These are phyloP conservation scores for Suillus ampliporus DNA, from an alignment of 768 basidiomycete genomes.

Conservation along the genomic window DNA sequence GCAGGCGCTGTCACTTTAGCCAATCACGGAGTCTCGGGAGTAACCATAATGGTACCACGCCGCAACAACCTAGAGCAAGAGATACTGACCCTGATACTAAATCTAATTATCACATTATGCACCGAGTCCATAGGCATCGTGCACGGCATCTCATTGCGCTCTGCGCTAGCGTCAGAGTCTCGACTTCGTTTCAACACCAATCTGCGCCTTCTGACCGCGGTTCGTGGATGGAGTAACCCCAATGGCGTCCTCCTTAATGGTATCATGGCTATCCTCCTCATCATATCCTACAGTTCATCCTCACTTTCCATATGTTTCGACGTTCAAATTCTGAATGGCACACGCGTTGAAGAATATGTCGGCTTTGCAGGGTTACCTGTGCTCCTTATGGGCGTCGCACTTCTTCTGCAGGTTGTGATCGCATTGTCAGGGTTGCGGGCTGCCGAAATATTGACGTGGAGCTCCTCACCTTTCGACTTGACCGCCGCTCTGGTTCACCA, in stretches of 20 bases:
- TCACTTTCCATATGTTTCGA: no score
- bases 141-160: constrained; percentile 33
- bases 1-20: constrained; percentile 18
- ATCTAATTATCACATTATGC: constrained; percentile 32
- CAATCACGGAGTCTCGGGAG: constrained; percentile 11
- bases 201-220: constrained; percentile 33
- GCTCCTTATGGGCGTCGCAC: constrained; percentile 30
- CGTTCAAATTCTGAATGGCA: no score
- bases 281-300: constrained; percentile 33
- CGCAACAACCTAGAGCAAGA: no score
- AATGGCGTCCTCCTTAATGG: constrained; percentile 29
- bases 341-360: no score
- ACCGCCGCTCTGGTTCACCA: constrained; percentile 38
- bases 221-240: constrained; percentile 21
- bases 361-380: constrained; percentile 34
- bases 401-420: constrained; percentile 29
- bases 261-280: constrained; percentile 33
- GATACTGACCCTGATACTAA: constrained; percentile 27
- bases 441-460: constrained; percentile 38
- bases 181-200: constrained; percentile 37
- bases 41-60: no score
- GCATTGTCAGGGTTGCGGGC: constrained; percentile 28
- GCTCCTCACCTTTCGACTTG: constrained; percentile 36
- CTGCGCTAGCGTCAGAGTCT: constrained; percentile 30
- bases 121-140: constrained; percentile 36